These are phyloP conservation scores for Ceratocystis huliohia DNA, from an alignment of 2,329 filamentous ascomycete genomes.

Conservation along the genomic window DNA sequence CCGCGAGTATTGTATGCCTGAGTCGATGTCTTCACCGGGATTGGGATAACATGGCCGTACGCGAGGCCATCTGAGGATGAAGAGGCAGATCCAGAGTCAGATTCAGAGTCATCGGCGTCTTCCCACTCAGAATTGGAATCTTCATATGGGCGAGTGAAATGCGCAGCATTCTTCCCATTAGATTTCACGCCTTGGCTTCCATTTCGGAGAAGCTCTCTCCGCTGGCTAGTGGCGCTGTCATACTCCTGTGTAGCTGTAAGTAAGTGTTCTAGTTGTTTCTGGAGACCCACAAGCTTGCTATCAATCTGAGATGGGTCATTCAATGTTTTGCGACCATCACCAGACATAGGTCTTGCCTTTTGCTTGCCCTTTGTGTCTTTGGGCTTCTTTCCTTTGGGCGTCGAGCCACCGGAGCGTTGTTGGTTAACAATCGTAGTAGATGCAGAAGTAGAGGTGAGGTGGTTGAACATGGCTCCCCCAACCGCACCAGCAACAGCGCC, in stretches of 20 bases:
- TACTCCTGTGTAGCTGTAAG: constrained; percentile 18
- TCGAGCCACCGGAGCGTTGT: constrained; percentile 16
- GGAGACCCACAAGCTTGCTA: constrained; percentile 2
- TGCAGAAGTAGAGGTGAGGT: not conserved
- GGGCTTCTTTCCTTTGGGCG: constrained; percentile 6
- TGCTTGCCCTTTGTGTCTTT: constrained; percentile 14
- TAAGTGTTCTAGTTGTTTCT: constrained; percentile 9
- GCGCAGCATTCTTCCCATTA: not conserved
- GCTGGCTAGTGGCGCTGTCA: not conserved
- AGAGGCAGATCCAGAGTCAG: constrained; percentile 4
- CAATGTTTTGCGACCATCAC: not conserved
- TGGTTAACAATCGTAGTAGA: not conserved
- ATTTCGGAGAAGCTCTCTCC: not conserved
- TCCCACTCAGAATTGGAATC: constrained; percentile 17
- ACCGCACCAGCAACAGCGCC: constrained; percentile 16
- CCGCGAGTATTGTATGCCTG: not conserved
- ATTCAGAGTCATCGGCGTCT: constrained; percentile 9
- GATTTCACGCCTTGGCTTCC: not conserved
- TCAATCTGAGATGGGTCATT: constrained; percentile 8
- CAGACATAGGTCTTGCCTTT: constrained; percentile 9
- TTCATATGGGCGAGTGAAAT: constrained; percentile 12
- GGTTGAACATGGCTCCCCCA: not conserved
- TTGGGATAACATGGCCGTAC: constrained; percentile 10
- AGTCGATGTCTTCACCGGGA: not conserved
- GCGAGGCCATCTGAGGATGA: constrained; percentile 18